Base-by-base conservation (phyloP, 1,284 basidiomycete genomes). In the Trichosporon ovoides region DNA sequence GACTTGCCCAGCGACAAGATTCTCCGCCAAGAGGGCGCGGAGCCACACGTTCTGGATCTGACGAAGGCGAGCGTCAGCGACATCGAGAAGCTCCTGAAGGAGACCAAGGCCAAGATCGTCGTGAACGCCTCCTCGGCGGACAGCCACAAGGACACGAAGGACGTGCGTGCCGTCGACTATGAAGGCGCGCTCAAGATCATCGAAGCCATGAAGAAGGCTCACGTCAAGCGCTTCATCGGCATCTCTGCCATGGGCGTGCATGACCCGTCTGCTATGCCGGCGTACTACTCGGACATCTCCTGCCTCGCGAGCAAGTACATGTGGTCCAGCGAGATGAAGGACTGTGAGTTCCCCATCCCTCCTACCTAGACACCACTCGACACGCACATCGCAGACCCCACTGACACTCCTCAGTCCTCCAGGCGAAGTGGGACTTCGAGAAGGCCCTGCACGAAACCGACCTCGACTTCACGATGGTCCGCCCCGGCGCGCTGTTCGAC, bases 261-360 rank as follows among this genome's bases (percentile, higher is more conserved):
- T 12, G 43, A 48, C 16, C 43, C 43, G 2, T 22, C 16, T 16
- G 16, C 11, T 7, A 48, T 48, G 43, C 43, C 43, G 14, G 43
- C 22, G 24, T 48, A 48, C 43, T 48, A 48, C 43, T 48, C 43
- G 22, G 28, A 48, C 28, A 22, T 48, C 11, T 48, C 43, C 14
- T 48, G 43, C 43, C 43, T 48, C 43, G 43, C 43, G 24, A 48
- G 43, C 43, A 48, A 48, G 43, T 28, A 28, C 24, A 14, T 48
- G 24, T 48, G 43, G 43, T 7, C 14, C 22, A 31, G 24, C 24
- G 24, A 22, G 5, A 48, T 48, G 43, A 22, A 24, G 13, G 16
- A 22, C 24, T 48, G 37, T 38, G 18, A 38, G 37, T n/a, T n/a
- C n/a, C n/a, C n/a, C n/a, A n/a, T n/a, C n/a, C n/a, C n/a, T n/a